Base-by-base conservation (phyloP, 1,284 basidiomycete species). In the Phellopilus nigrolimitatus region DNA sequence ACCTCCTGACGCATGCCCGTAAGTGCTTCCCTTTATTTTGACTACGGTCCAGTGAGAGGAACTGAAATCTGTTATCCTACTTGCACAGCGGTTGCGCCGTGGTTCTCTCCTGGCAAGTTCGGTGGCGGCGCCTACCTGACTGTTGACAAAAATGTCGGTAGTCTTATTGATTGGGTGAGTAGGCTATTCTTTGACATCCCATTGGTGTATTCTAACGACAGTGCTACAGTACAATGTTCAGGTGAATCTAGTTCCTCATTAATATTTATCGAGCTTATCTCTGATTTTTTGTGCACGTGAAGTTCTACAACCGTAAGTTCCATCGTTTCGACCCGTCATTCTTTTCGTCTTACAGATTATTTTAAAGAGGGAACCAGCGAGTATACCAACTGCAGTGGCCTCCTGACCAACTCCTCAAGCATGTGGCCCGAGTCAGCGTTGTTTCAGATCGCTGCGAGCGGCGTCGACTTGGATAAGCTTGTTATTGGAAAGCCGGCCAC, bases 401-500 rank as follows among this genome's bases (percentile, higher is more conserved):
- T 61, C 13, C 50, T 61, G 3, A 56, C 44, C 8, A 31, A 46
- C 5, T 60, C 60, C 21, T 45, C 46, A 10, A 33, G 24, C 28
- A 27, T 37, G 5, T 61, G 52, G 48, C 60, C 60, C 4, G 30
- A 60, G 5, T 53, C 59, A 12, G 31, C 61, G n/a, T 17, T 63
- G 24, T 57, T 61, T 49, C 38, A 63, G 49, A 63, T 63, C 47
- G 47, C 53, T 28, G 47, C 51, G 1, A 40, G 28, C 30, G 58
- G 61, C 15, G 55, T 63, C n/a, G n/a, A 22, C 2, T 33, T 58
- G 17, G 49, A 60, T 44, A 63, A 63, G 55, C 25, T 62, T 8
- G 56, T 62, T 13, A 57, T 62, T 40, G 62, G 62, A 31, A 63
- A 63, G 48, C 59, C 59, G 10, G 61, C 50, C 10, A 47, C 22